A percentile compares a stretch with the other conserved stretches of the same genome.
Conservation (phyloP, 129 eudicot genomes). For the Cynara cardunculus region DNA sequence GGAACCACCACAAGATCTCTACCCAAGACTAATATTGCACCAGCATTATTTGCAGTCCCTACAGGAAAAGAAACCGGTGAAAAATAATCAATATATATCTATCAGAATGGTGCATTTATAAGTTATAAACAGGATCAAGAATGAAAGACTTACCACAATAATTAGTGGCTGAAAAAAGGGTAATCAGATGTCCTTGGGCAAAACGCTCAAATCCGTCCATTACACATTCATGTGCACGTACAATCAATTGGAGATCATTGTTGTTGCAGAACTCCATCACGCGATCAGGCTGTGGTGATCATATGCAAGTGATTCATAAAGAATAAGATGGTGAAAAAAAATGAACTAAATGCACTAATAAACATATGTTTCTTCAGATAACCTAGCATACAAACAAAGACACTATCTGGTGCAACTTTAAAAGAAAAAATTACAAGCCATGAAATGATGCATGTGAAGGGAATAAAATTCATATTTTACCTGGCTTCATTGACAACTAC, state of each 20-base stretch:
- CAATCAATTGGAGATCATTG: conserved; percentile 94
- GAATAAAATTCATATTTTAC: no score
- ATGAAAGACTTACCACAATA: conserved; percentile 70
- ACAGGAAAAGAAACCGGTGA: neutral
- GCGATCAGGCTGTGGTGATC: conserved; percentile 82
- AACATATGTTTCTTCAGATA: neutral
- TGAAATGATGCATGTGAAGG: no score
- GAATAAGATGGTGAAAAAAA: neutral
- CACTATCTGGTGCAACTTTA: neutral
- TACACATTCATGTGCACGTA: conserved; percentile 97
- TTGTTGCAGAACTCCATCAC: conserved; percentile 96
- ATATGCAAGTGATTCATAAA: neutral
- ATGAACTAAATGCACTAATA: neutral
- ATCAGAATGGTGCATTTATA: neutral
- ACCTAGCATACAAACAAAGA: neutral
- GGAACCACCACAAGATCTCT: conserved; percentile 99
- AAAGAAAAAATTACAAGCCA: no score
- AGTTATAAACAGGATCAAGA: conserved; percentile 10
- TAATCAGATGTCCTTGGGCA: conserved; percentile 95
- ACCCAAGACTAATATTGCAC: conserved; percentile 95
- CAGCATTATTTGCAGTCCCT: conserved; percentile 99
- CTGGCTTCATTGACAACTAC: no score
- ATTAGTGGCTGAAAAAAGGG: conserved; percentile 96
- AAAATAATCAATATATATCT: neutral
- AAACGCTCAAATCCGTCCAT: conserved; percentile 99